Evolutionary conservation across 352 stramenopile species (phyloP).

Genomic region (Stramenopiles sp.): DNA sequence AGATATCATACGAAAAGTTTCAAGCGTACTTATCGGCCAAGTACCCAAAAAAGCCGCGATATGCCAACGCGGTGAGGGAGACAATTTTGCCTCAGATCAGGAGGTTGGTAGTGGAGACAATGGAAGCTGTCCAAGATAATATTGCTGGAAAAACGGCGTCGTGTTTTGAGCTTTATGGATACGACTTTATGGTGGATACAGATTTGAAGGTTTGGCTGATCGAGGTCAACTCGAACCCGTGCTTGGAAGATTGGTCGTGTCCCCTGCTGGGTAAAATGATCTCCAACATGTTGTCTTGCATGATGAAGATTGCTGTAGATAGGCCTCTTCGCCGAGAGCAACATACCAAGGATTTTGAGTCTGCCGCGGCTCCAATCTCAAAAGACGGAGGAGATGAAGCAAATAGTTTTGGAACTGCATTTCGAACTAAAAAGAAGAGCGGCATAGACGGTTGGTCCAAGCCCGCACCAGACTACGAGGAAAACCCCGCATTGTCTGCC

Average conservation of each 20-base stretch:
- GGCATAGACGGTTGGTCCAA: neutral
- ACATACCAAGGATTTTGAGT: neutral
- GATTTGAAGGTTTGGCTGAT: constrained; percentile 11
- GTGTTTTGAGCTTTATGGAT: constrained; percentile 8
- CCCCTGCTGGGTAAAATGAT: constrained; percentile 3
- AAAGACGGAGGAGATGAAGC: neutral
- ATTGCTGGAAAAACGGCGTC: neutral
- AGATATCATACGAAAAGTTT: constrained; percentile 9
- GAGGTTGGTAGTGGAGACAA: neutral
- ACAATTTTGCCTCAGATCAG: neutral
- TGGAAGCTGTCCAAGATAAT: constrained; percentile 10
- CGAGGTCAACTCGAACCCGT: constrained; percentile 3
- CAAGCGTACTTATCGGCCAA: neutral
- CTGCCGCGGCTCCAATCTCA: neutral
- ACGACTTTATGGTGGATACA: constrained; percentile 8
- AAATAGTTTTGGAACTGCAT: neutral
- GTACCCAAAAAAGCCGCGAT: neutral
- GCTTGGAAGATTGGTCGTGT: constrained; percentile 12
- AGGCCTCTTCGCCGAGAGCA: neutral
- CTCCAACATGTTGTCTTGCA: neutral
- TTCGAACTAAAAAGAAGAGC: neutral
- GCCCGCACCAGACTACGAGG: neutral
- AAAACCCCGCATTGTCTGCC: neutral
- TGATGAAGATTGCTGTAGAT: constrained; percentile 7
- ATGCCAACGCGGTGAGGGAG: neutral